Conservation (phyloP, 2,329 filamentous ascomycete species). For the Ceratocystis colombiana region DNA sequence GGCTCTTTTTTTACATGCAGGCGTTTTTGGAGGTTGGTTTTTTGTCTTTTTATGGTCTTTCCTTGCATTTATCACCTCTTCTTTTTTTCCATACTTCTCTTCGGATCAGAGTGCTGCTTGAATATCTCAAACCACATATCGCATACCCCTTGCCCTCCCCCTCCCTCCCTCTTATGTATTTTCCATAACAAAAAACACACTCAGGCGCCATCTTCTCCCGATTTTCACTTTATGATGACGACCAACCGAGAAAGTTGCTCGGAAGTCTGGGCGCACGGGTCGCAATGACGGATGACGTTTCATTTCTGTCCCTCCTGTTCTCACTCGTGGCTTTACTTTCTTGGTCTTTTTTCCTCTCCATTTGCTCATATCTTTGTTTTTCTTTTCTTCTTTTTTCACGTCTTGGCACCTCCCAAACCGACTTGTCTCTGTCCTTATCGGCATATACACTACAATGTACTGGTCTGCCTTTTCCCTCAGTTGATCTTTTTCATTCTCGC, state of each 20-base stretch:
- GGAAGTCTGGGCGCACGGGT: slow-evolving; percentile 12
- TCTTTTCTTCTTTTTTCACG: background rate
- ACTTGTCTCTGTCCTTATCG: background rate
- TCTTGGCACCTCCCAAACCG: background rate
- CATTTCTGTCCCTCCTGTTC: background rate
- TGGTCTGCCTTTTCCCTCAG: background rate
- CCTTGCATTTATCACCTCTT: slow-evolving; percentile 17
- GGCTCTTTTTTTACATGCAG: slow-evolving; percentile 7
- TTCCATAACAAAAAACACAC: background rate
- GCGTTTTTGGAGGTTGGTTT: slow-evolving; percentile 19
- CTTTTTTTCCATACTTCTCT: background rate
- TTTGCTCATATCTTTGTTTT: background rate
- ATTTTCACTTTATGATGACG: slow-evolving; percentile 12
- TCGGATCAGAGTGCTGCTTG: background rate
- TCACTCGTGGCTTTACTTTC: background rate
- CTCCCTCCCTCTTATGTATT: slow-evolving; percentile 6
- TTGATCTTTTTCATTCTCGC: background rate
- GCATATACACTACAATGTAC: background rate
- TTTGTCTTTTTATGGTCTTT: slow-evolving; percentile 15
- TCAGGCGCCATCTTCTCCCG: background rate
- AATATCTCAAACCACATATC: background rate
- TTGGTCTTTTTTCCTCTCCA: background rate
- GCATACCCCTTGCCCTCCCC: background rate
- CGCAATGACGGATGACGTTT: slow-evolving; percentile 1
- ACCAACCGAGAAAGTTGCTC: slow-evolving; percentile 9